Conservation (phyloP, 371 early-diverging fungal genomes). For the Apophysomyces variabilis region DNA sequence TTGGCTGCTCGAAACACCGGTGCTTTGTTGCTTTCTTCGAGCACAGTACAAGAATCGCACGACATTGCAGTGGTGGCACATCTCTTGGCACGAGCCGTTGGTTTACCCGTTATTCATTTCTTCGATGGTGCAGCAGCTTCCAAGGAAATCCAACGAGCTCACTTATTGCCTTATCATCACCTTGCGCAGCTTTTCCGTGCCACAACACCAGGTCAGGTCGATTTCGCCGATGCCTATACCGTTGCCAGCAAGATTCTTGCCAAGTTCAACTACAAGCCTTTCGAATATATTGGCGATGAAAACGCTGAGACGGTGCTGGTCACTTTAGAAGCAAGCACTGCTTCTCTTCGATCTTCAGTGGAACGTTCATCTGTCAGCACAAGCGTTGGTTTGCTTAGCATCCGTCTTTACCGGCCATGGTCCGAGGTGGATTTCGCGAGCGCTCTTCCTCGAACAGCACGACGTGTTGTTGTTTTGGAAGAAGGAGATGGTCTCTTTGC, state of each 20-base stretch:
- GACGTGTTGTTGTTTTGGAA: conserved; percentile 62
- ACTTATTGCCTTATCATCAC: conserved; percentile 51
- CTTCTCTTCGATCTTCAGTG: conserved; percentile 24
- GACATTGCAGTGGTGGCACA: conserved; percentile 77
- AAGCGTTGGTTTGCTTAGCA: conserved; percentile 70
- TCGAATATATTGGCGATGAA: conserved; percentile 79
- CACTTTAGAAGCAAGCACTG: conserved; percentile 63
- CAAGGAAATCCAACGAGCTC: conserved; percentile 50
- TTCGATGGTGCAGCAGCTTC: conserved; percentile 69
- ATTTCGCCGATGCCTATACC: conserved; percentile 36
- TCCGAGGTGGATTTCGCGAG: conserved; percentile 69
- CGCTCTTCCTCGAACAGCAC: conserved; percentile 65
- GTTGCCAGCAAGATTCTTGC: conserved; percentile 57
- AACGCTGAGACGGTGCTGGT: conserved; percentile 80
- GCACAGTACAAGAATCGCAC: conserved; percentile 79
- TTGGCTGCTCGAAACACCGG: conserved; percentile 74
- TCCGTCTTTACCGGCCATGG: conserved; percentile 86
- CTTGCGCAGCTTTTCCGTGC: conserved; percentile 32
- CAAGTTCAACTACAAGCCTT: conserved; percentile 67
- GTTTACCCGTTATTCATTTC: conserved; percentile 76
- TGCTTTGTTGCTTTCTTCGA: conserved; percentile 69
- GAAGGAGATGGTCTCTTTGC: conserved; percentile 59
- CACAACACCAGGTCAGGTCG: conserved; percentile 6
- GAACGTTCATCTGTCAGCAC: conserved; percentile 46
- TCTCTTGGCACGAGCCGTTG: conserved; percentile 57